Percentiles rank a stretch among this genome's conserved stretches.
Conservation (phyloP, 441 rosid species). For the Euphorbia corollata region DNA sequence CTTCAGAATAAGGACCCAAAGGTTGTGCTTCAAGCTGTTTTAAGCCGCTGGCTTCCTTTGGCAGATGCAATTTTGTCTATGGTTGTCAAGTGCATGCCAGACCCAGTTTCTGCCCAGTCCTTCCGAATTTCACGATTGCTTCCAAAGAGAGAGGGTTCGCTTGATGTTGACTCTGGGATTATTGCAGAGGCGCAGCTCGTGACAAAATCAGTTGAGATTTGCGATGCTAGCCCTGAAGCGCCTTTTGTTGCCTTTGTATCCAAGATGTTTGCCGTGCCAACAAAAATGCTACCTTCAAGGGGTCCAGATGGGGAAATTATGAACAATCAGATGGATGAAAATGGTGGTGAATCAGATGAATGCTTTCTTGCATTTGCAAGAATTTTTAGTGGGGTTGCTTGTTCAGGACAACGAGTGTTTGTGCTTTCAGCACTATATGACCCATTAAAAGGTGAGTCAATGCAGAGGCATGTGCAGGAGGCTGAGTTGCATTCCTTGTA, state of each 20-base stretch:
- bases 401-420: conserved; percentile 53
- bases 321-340: conserved; percentile 46
- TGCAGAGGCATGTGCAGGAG: conserved; percentile 75
- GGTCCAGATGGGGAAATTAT: conserved; percentile 62
- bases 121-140: conserved; percentile 61
- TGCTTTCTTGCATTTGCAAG: conserved; percentile 96
- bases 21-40: conserved; percentile 65
- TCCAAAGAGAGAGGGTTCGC: conserved; percentile 53
- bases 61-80: conserved; percentile 80
- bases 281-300: conserved; percentile 66
- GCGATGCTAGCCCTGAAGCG: conserved; percentile 54
- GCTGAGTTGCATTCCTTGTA: conserved; percentile 78
- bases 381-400: conserved; percentile 77
- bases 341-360: conserved; percentile 66
- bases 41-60: conserved; percentile 95
- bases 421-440: conserved; percentile 81
- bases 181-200: conserved; percentile 63
- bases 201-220: conserved; percentile 66
- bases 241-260: conserved; percentile 84
- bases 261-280: conserved; percentile 84
- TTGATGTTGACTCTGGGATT: conserved; percentile 34
- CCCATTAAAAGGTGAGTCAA: conserved; percentile 57
- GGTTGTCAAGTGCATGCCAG: conserved; percentile 77
- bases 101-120: conserved; percentile 70
- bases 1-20: conserved; percentile 84